Evolutionary conservation across 2,329 filamentous ascomycete species (phyloP).

Genomic region (Talaromyces sp.): DNA sequence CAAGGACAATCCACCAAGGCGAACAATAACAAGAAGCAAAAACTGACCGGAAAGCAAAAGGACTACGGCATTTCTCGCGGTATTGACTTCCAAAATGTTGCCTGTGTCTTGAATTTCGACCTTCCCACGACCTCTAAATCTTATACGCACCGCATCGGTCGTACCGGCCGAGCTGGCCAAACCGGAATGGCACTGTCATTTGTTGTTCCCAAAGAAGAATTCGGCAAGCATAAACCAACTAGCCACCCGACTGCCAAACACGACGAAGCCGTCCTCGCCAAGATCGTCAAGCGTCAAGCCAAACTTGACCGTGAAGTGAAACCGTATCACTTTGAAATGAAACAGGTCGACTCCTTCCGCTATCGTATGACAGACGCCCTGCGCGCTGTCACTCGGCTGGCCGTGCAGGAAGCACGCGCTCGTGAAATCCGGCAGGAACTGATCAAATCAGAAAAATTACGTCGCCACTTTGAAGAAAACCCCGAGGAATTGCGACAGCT

Average conservation of each 20-base stretch:
- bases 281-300: constrained; percentile 71
- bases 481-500: constrained; percentile 81
- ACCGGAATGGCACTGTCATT: constrained; percentile 95
- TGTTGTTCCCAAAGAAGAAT: constrained; percentile 74
- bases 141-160: constrained; percentile 94
- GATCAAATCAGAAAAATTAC: constrained; percentile 88
- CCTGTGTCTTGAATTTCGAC: constrained; percentile 95
- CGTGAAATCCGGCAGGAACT: constrained; percentile 85
- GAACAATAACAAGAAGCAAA: constrained; percentile 54
- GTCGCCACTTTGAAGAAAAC: constrained; percentile 95
- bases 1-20: constrained; percentile 21
- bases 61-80: constrained; percentile 95
- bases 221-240: constrained; percentile 85
- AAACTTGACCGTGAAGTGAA: constrained; percentile 77
- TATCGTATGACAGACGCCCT: constrained; percentile 94
- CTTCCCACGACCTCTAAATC: constrained; percentile 82
- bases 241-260: constrained; percentile 68
- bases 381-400: constrained; percentile 80
- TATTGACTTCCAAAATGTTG: constrained; percentile 94
- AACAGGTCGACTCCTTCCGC: constrained; percentile 85
- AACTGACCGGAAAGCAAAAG: constrained; percentile 64
- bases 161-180: constrained; percentile 86
- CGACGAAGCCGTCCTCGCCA: constrained; percentile 77
- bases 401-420: constrained; percentile 82
- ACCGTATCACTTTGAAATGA: constrained; percentile 92